Conservation (phyloP, 2,329 filamentous ascomycete genomes). For the Trichoderma polysporum region DNA sequence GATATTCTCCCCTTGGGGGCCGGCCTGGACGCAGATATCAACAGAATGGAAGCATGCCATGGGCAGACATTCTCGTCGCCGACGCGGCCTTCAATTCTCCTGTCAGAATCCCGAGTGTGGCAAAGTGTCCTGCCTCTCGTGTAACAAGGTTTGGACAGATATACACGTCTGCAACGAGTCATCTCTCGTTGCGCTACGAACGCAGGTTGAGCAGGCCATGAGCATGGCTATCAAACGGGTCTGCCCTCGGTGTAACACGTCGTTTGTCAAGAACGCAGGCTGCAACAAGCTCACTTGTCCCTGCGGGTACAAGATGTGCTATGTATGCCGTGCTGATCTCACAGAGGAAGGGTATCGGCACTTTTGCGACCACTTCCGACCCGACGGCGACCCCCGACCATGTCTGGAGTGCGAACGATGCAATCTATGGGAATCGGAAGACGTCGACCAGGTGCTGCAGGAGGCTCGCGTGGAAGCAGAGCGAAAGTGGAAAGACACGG, state of each 20-base stretch:
- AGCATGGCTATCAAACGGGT: slow-evolving; percentile 93
- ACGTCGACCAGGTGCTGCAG: slow-evolving; percentile 66
- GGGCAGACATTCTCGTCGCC: slow-evolving; percentile 65
- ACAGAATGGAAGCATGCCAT: slow-evolving; percentile 59
- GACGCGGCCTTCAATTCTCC: slow-evolving; percentile 72
- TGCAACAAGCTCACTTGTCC: slow-evolving; percentile 97
- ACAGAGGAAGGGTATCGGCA: slow-evolving; percentile 79
- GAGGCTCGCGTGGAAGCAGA: slow-evolving; percentile 71
- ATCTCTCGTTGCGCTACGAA: slow-evolving; percentile 75
- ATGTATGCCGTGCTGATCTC: slow-evolving; percentile 82
- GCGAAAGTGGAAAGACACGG: slow-evolving; percentile 65
- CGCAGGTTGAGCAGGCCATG: slow-evolving; percentile 88
- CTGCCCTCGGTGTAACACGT: slow-evolving; percentile 86
- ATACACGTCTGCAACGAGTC: slow-evolving; percentile 89
- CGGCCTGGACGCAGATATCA: slow-evolving; percentile 43
- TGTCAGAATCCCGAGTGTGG: slow-evolving; percentile 70
- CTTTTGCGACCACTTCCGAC: slow-evolving; percentile 94
- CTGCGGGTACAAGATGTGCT: slow-evolving; percentile 98
- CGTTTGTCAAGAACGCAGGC: slow-evolving; percentile 88
- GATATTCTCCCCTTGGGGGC: slow-evolving; percentile 43
- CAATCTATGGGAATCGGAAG: slow-evolving; percentile 76
- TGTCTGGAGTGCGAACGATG: slow-evolving; percentile 81
- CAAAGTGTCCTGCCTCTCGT: slow-evolving; percentile 75
- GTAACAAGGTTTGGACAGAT: slow-evolving; percentile 80
- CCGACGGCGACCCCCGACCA: slow-evolving; percentile 66